Conservation (phyloP, 202 grass and related monocot genomes). For the Saccharum hybrid region DNA sequence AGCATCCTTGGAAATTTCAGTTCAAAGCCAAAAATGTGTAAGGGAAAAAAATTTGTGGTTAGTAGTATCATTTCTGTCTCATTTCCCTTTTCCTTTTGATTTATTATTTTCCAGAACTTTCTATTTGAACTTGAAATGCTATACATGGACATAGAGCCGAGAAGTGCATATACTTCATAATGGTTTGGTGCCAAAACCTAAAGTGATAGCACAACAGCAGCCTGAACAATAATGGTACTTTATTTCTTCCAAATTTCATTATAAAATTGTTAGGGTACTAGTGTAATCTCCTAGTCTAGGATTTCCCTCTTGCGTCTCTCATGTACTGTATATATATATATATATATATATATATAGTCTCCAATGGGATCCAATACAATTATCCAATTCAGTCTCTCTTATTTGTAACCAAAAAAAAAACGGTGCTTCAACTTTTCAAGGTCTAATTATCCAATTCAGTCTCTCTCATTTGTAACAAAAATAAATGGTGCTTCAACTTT, state of each 20-base stretch:
- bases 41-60: neutral
- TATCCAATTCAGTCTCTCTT: neutral
- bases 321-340: neutral
- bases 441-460: neutral
- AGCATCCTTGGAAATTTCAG: neutral
- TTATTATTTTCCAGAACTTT: neutral
- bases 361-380: neutral
- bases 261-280: neutral
- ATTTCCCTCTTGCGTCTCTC: neutral
- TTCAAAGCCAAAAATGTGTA: neutral
- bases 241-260: neutral
- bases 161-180: neutral
- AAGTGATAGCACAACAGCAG: neutral
- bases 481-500: neutral
- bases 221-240: neutral
- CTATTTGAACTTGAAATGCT: neutral
- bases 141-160: neutral
- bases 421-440: neutral
- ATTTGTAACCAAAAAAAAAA: neutral
- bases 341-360: neutral
- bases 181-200: neutral
- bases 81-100: constrained; percentile 11
- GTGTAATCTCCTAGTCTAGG: neutral
- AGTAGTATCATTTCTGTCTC: neutral
- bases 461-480: neutral